Conservation (phyloP, 768 basidiomycete species). For the Naganishia randhawae region DNA sequence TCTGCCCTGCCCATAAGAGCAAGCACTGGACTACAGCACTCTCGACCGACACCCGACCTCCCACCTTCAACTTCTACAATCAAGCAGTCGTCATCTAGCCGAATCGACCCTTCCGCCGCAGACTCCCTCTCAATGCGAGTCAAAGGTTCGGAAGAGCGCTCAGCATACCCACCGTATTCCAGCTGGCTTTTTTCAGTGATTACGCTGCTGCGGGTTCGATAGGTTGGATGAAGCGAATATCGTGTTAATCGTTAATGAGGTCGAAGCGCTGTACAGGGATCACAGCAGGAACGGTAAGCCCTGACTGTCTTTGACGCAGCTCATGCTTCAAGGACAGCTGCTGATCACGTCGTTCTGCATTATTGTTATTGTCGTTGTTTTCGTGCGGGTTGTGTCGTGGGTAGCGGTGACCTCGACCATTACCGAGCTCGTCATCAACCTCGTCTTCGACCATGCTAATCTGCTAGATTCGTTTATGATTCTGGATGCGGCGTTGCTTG, state of each 20-base stretch:
- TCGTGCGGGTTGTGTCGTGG: background rate
- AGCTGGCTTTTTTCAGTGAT: too few species aligned
- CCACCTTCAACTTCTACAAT: background rate
- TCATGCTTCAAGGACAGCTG: too few species aligned
- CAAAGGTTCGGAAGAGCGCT: too few species aligned
- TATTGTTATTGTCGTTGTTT: too few species aligned
- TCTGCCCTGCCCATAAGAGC: conserved; percentile 1
- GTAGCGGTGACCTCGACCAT: conserved; percentile 77
- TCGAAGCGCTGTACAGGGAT: conserved; percentile 73
- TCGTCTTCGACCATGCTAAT: conserved; percentile 73
- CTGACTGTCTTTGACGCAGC: conserved; percentile 19
- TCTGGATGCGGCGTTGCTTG: conserved; percentile 78
- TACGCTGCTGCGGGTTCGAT: too few species aligned
- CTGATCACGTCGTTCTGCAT: too few species aligned
- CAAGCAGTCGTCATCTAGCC: background rate
- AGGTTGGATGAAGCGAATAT: conserved; percentile 84
- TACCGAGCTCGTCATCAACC: conserved; percentile 70
- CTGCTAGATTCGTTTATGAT: conserved; percentile 85
- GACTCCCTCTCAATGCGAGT: background rate
- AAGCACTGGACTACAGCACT: background rate
- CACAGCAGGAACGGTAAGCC: conserved; percentile 70
- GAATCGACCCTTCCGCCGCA: background rate
- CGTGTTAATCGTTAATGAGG: conserved; percentile 63
- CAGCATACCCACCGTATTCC: background rate
- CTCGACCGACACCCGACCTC: background rate